phyloP scores from a whole-genome alignment of 495 filamentous ascomycete species.

The Tuber umbilicatum region DNA sequence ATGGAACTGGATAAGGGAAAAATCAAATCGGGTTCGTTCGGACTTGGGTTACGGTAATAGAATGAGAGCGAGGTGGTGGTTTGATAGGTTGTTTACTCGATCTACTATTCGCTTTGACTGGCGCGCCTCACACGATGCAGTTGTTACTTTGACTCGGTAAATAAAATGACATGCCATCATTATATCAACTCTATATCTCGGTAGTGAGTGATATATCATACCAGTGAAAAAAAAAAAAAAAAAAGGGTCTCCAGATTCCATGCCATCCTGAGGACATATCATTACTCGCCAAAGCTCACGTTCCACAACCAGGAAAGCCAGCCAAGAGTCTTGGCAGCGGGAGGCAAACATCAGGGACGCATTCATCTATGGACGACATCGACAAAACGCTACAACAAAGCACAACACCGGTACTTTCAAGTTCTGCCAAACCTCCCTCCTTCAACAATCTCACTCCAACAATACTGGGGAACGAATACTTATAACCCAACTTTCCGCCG shows the following conservation, averaged over 20 bases:
- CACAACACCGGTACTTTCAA: background rate
- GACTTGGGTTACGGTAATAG: background rate
- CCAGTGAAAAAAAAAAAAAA: no score
- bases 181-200: background rate
- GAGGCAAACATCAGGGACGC: background rate
- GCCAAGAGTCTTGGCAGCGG: background rate
- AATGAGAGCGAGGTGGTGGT: background rate
- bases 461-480: background rate
- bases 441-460: background rate
- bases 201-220: background rate
- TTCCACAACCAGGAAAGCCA: background rate
- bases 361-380: background rate
- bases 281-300: background rate
- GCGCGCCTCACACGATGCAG: background rate
- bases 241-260: background rate
- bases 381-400: background rate
- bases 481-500: background rate
- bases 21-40: background rate
- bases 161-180: background rate
- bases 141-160: background rate
- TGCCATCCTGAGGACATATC: background rate
- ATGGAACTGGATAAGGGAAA: background rate
- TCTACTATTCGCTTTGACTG: background rate
- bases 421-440: background rate
- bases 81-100: background rate